Evolutionary conservation across 805 yeast species (phyloP).

Genomic region (Starmera caribaea): DNA sequence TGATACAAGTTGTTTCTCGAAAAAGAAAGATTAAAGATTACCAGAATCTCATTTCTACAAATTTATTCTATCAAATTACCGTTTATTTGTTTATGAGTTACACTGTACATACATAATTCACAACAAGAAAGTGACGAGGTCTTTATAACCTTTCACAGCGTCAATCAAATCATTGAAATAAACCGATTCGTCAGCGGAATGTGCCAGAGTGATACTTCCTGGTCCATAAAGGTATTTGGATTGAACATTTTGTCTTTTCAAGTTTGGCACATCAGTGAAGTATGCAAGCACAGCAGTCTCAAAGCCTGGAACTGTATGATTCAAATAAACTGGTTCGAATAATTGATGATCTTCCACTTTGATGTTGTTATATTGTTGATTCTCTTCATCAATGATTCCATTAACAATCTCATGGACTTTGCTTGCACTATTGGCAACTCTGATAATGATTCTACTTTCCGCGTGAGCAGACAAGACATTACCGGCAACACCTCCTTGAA

Average conservation of each 20-base stretch:
- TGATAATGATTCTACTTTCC: constrained; percentile 34
- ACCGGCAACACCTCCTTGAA: constrained; percentile 54
- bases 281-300: constrained; percentile 41
- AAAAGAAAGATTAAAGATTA: too few relatives aligned
- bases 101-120: too few relatives aligned
- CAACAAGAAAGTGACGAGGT: constrained; percentile 10
- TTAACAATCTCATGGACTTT: constrained; percentile 22
- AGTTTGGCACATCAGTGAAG: constrained; percentile 43
- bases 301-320: constrained; percentile 57
- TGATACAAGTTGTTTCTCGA: too few relatives aligned
- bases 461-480: constrained; percentile 59
- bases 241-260: constrained; percentile 17
- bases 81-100: too few relatives aligned
- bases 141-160: constrained; percentile 45
- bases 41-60: too few relatives aligned
- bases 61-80: too few relatives aligned
- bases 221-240: constrained; percentile 53
- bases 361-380: constrained; percentile 14
- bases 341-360: constrained; percentile 15
- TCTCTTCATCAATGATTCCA: constrained; percentile 24
- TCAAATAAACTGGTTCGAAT: constrained; percentile 27
- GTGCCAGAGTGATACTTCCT: constrained; percentile 54
- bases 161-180: constrained; percentile 33
- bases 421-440: constrained; percentile 42
- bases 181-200: constrained; percentile 46